These are phyloP conservation scores for Nemania bipapillata DNA, from an alignment of 2,329 filamentous ascomycete species.

Conservation along the genomic window DNA sequence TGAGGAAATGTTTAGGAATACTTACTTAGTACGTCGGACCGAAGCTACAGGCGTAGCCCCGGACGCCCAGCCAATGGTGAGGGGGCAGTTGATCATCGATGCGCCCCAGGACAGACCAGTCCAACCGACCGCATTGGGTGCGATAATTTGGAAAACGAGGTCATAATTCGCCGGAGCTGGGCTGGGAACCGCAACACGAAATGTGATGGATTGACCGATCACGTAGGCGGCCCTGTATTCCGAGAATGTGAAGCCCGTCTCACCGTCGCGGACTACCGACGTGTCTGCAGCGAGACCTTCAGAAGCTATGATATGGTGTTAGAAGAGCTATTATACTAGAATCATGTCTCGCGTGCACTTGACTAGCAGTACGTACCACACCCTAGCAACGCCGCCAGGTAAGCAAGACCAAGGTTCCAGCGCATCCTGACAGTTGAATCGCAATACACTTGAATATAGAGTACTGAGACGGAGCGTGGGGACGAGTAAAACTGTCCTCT, in stretches of 20 bases:
- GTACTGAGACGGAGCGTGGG: not conserved
- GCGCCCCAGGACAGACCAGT: slow-evolving; percentile 62
- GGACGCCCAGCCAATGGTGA: slow-evolving; percentile 59
- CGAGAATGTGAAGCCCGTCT: slow-evolving; percentile 51
- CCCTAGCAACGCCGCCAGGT: slow-evolving; percentile 42
- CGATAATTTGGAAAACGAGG: slow-evolving; percentile 57
- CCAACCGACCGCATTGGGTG: slow-evolving; percentile 59
- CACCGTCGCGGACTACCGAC: slow-evolving; percentile 44
- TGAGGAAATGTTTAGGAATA: slow-evolving; percentile 19
- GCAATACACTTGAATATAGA: not conserved
- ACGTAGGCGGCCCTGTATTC: slow-evolving; percentile 45
- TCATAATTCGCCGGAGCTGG: slow-evolving; percentile 52
- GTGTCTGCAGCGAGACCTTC: slow-evolving; percentile 43
- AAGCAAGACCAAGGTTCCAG: slow-evolving; percentile 43
- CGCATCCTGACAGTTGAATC: slow-evolving; percentile 40
- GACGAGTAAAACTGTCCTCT: not conserved
- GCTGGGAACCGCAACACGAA: slow-evolving; percentile 54
- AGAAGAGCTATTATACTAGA: not conserved
- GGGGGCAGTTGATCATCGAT: slow-evolving; percentile 60
- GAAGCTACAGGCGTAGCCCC: slow-evolving; percentile 56
- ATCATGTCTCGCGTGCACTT: not conserved
- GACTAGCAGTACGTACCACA: slow-evolving; percentile 38
- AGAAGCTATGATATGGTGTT: slow-evolving; percentile 14
- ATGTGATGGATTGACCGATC: slow-evolving; percentile 47
- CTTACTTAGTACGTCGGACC: slow-evolving; percentile 59